These are phyloP conservation scores for Remersonia thermophila DNA, from an alignment of 2,329 filamentous ascomycete species.

Conservation along the genomic window DNA sequence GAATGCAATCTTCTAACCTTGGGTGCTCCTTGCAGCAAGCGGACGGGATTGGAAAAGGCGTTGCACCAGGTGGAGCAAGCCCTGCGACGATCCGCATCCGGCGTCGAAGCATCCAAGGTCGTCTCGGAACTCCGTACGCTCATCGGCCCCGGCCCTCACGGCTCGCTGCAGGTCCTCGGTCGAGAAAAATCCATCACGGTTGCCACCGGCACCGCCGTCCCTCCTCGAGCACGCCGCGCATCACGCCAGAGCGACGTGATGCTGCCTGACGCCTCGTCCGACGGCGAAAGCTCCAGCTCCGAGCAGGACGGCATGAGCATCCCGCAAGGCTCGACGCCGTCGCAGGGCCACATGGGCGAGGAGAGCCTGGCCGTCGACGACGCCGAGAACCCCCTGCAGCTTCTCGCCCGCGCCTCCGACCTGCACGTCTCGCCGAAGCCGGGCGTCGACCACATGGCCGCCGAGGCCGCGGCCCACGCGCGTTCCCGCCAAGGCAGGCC, in stretches of 20 bases:
- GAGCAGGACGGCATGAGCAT: slow-evolving; percentile 20
- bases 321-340: slow-evolving; percentile 15
- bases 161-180: neutral
- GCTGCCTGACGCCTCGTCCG: slow-evolving; percentile 16
- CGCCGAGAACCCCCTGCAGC: slow-evolving; percentile 61
- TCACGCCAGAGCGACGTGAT: slow-evolving; percentile 12
- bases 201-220: neutral
- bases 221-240: slow-evolving; percentile 3
- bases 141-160: slow-evolving; percentile 21
- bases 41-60: slow-evolving; percentile 61
- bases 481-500: slow-evolving; percentile 20
- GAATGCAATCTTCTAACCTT: too few species aligned
- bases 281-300: slow-evolving; percentile 19
- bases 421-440: slow-evolving; percentile 40
- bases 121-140: slow-evolving; percentile 31
- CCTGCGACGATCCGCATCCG: slow-evolving; percentile 40
- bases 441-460: slow-evolving; percentile 12
- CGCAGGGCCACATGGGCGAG: slow-evolving; percentile 23
- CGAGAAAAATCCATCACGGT: slow-evolving; percentile 10
- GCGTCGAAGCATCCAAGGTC: slow-evolving; percentile 33
- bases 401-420: slow-evolving; percentile 61
- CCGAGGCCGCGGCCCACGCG: slow-evolving; percentile 11
- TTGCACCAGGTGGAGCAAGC: slow-evolving; percentile 64
- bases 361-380: slow-evolving; percentile 54
- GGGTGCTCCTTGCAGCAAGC: slow-evolving; percentile 41